phyloP scores from a whole-genome alignment of 768 basidiomycete species.

The Kwoniella europaea region DNA sequence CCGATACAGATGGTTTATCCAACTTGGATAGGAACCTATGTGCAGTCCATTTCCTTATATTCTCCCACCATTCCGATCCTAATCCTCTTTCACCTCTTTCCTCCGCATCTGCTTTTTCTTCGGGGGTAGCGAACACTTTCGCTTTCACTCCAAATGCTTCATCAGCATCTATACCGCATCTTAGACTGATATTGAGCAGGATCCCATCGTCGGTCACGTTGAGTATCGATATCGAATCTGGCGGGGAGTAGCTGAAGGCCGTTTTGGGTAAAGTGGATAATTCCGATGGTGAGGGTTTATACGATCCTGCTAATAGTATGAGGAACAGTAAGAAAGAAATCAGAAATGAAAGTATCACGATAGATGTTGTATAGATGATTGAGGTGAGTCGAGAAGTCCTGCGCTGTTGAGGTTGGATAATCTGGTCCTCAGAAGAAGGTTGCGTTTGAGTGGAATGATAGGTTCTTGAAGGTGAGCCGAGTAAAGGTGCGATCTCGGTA shows the following conservation, averaged over 20 bases:
- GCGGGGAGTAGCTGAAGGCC: slow-evolving; percentile 45
- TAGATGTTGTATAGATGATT: slow-evolving; percentile 27
- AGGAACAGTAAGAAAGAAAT: slow-evolving; percentile 40
- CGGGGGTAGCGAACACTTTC: slow-evolving; percentile 1
- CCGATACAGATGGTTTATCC: slow-evolving; percentile 18
- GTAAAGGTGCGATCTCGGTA: slow-evolving; percentile 12
- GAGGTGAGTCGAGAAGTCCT: slow-evolving; percentile 17
- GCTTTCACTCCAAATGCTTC: slow-evolving; percentile 43
- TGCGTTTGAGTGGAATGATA: not conserved
- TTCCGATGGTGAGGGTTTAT: slow-evolving; percentile 44
- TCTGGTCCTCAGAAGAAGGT: not conserved
- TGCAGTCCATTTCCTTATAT: slow-evolving; percentile 37
- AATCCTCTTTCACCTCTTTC: slow-evolving; percentile 36
- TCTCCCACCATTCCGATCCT: slow-evolving; percentile 54
- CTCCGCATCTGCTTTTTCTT: slow-evolving; percentile 27
- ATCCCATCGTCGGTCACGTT: slow-evolving; percentile 53
- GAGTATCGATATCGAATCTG: slow-evolving; percentile 44
- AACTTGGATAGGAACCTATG: slow-evolving; percentile 20
- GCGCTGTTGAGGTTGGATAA: not conserved
- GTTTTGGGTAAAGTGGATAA: slow-evolving; percentile 36
- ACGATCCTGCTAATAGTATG: slow-evolving; percentile 43
- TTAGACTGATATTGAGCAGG: slow-evolving; percentile 42
- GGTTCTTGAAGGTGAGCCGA: slow-evolving; percentile 16
- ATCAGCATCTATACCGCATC: slow-evolving; percentile 54
- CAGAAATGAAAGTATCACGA: slow-evolving; percentile 39